Evolutionary conservation across 805 yeast species (phyloP), one percentile per base, ranked within the genome.

Genomic region (Metschnikowia gelsemii): DNA sequence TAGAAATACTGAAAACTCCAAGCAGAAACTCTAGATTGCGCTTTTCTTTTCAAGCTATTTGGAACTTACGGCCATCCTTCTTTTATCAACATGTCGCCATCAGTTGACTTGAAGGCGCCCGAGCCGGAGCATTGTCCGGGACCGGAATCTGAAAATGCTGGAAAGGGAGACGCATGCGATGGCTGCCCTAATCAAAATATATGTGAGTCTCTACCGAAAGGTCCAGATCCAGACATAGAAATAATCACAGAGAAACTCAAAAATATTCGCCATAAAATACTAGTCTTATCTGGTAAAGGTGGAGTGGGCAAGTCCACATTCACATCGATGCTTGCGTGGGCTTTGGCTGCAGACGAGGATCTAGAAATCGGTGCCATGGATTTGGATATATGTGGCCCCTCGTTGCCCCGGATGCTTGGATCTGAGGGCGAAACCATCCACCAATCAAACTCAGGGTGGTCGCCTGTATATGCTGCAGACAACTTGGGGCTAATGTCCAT

Each of bases 41-140:
- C 25, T 22, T 11, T 22, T 8, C n/a, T n/a, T n/a, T n/a, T n/a
- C n/a, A n/a, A n/a, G n/a, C n/a, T n/a, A n/a, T n/a, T n/a, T n/a
- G n/a, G n/a, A n/a, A n/a, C n/a, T n/a, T n/a, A n/a, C n/a, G n/a
- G n/a, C n/a, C n/a, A n/a, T n/a, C n/a, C 25, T 22, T 22, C 11
- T 22, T 22, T 22, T 22, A 14, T 28, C 31, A 18, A 32, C 22
- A 38, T 42, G 41, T 21, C 41, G 19, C 42, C 41, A 14, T 16
- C 60, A 4, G 47, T 49, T 16, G 36, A 56, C 31, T 55, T 67
- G 18, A 51, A 72, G 41, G 87, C 82, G 0, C 89, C 93, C 0
- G 95, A 84, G 56, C 98, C 99, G 1, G 97, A 89, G 58, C 98
- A 93, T 63, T 93, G 99, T 68, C 99, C 99, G 0, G 99, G 99